These are phyloP conservation scores for Bretschneidera sinensis DNA, from an alignment of 345 rosid species.

Conservation along the genomic window DNA sequence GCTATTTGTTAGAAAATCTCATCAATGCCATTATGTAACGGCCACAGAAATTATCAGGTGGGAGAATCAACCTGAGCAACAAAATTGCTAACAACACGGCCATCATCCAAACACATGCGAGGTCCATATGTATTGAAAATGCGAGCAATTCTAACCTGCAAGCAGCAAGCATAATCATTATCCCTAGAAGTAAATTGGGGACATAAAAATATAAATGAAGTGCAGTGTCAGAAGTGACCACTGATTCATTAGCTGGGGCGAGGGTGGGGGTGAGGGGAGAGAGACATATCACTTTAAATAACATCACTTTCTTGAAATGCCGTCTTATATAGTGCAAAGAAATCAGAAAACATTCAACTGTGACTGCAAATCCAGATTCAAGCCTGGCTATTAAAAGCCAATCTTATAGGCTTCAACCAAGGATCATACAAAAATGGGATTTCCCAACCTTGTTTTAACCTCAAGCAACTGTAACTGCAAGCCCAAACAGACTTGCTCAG, in stretches of 20 bases:
- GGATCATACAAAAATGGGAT: background rate
- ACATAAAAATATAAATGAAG: no score
- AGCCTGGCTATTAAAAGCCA: background rate
- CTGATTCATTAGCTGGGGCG: background rate
- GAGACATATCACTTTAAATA: no score
- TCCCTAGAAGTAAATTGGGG: background rate
- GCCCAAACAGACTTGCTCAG: background rate
- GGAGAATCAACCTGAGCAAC: constrained; percentile 76
- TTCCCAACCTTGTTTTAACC: background rate
- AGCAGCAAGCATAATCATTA: constrained; percentile 1
- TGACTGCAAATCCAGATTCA: background rate
- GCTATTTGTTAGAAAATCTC: background rate
- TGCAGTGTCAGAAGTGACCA: background rate
- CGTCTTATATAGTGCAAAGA: background rate
- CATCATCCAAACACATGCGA: constrained; percentile 98
- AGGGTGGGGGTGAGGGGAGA: no score
- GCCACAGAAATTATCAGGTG: background rate
- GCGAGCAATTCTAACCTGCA: constrained; percentile 96
- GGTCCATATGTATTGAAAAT: constrained; percentile 98
- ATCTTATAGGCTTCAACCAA: constrained; percentile 2
- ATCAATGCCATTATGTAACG: background rate
- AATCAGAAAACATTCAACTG: background rate
- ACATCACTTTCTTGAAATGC: no score
- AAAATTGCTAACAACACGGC: constrained; percentile 99
- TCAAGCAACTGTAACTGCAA: background rate